A percentile compares a stretch with the other conserved stretches of the same genome.
phyloP scores from a whole-genome alignment of 2,329 filamentous ascomycete species.

The Hortaea sp. region DNA sequence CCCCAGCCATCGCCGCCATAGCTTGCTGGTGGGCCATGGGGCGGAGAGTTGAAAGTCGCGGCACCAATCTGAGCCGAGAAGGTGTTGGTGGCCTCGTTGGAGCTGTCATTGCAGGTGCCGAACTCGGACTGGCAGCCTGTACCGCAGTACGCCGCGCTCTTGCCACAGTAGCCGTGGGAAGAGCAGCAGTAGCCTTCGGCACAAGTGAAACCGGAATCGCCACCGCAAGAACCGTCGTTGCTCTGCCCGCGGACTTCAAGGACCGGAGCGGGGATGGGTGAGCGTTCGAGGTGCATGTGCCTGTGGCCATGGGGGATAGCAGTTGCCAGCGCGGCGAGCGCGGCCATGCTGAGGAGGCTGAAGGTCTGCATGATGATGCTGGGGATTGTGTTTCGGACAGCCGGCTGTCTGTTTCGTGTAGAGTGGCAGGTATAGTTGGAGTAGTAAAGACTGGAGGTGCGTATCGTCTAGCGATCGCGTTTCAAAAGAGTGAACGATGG shows the following conservation, averaged over 20 bases:
- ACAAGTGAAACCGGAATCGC: conserved; percentile 9
- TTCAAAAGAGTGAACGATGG: conserved; percentile 6
- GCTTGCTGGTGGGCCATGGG: neutral
- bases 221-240: conserved; percentile 12
- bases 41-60: neutral
- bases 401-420: conserved; percentile 5
- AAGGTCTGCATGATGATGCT: conserved; percentile 3
- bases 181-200: conserved; percentile 12
- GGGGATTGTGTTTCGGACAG: neutral
- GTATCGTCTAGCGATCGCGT: conserved; percentile 9
- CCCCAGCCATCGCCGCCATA: neutral
- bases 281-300: neutral
- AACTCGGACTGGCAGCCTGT: conserved; percentile 17
- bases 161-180: conserved; percentile 15
- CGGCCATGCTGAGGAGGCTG: conserved; percentile 5
- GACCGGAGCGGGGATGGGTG: neutral
- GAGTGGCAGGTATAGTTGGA: neutral
- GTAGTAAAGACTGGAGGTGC: conserved; percentile 6
- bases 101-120: conserved; percentile 11
- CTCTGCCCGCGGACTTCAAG: conserved; percentile 4
- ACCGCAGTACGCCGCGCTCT: conserved; percentile 11
- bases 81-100: neutral
- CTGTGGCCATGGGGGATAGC: conserved; percentile 10
- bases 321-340: conserved; percentile 9
- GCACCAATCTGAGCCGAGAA: neutral